These are phyloP conservation scores for Ascochyta fabae DNA, from an alignment of 2,329 filamentous ascomycete species.

Conservation along the genomic window DNA sequence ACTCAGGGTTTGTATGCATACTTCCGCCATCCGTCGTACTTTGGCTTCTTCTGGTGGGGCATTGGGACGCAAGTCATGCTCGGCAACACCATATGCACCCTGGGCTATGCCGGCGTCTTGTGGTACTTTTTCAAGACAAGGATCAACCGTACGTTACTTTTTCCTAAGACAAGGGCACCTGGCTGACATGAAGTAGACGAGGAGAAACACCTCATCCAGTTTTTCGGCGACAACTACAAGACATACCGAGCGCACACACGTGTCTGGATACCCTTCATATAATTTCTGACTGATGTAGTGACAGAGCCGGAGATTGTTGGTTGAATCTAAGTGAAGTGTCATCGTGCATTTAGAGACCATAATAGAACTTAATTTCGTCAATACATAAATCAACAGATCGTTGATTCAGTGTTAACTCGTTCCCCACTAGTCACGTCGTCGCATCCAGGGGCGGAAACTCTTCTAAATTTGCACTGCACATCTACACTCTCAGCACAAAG, in stretches of 20 bases:
- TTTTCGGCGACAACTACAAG: slow-evolving; percentile 85
- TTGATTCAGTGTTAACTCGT: no score
- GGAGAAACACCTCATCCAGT: slow-evolving; percentile 76
- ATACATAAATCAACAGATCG: no score
- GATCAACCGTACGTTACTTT: slow-evolving; percentile 64
- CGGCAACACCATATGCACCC: slow-evolving; percentile 80
- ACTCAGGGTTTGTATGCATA: slow-evolving; percentile 78
- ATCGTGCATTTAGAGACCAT: no score
- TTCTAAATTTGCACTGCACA: no score
- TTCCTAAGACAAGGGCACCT: neutral
- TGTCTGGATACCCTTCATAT: slow-evolving; percentile 82
- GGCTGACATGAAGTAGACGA: slow-evolving; percentile 61
- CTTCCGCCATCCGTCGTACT: slow-evolving; percentile 89
- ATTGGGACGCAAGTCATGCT: slow-evolving; percentile 91
- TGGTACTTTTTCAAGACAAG: slow-evolving; percentile 84
- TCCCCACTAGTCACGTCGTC: no score
- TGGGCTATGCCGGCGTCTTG: slow-evolving; percentile 75
- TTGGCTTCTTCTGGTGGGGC: slow-evolving; percentile 99
- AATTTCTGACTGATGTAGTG: neutral
- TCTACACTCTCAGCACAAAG: no score
- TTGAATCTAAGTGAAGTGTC: no score
- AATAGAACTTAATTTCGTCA: no score
- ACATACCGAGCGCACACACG: slow-evolving; percentile 73
- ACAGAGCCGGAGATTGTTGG: no score
- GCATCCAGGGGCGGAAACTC: no score